phyloP scores from a whole-genome alignment of 2,329 filamentous ascomycete species.

The Nemania bipapillata region DNA sequence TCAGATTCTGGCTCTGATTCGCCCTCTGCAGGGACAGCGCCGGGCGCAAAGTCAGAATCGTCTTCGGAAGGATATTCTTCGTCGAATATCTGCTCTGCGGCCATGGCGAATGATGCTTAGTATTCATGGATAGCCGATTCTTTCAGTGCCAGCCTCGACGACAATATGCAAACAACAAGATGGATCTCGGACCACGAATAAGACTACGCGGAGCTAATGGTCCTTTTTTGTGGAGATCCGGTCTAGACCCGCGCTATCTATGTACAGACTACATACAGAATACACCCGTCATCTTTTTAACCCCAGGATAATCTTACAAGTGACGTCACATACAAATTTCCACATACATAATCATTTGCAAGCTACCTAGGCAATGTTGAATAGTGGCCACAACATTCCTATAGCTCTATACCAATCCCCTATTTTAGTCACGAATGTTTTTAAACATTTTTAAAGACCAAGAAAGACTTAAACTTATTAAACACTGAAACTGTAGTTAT shows the following conservation, averaged over 20 bases:
- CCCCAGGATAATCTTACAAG: not conserved
- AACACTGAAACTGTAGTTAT: too few species aligned
- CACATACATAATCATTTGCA: too few species aligned
- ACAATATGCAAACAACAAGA: too few species aligned
- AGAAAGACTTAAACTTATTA: too few species aligned
- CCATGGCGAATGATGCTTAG: constrained; percentile 54
- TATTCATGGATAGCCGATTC: not conserved
- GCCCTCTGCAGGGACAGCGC: constrained; percentile 59
- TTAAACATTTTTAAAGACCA: too few species aligned
- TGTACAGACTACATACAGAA: too few species aligned
- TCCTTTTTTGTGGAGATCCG: constrained; percentile 13
- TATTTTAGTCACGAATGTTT: too few species aligned
- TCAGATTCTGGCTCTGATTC: constrained; percentile 66
- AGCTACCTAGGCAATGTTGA: too few species aligned
- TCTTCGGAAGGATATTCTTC: constrained; percentile 75
- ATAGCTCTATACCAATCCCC: too few species aligned
- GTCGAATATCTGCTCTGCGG: constrained; percentile 55
- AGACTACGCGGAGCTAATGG: not conserved
- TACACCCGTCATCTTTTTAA: too few species aligned
- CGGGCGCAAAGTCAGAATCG: constrained; percentile 78
- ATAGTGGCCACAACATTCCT: too few species aligned
- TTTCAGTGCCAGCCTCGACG: not conserved
- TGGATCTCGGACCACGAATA: not conserved
- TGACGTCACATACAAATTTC: constrained; percentile 4
- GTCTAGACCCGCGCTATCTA: not conserved